phyloP scores from a whole-genome alignment of 768 basidiomycete species.

The Russula dissimulans region DNA sequence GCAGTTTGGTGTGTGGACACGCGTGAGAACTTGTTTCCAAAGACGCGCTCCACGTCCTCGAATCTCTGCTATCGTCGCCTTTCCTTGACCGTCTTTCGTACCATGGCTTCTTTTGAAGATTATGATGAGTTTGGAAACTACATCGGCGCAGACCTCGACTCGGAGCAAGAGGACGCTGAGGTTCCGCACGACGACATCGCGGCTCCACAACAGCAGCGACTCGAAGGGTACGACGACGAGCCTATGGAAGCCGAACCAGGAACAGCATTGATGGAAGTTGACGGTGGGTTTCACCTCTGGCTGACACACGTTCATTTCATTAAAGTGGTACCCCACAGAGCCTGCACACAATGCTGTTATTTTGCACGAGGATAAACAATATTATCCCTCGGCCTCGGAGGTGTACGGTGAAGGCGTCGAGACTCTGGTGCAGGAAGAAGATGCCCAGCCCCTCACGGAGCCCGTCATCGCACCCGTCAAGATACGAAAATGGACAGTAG shows the following conservation, averaged over 20 bases:
- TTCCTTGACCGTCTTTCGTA: not conserved
- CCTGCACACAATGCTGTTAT: slow-evolving; percentile 75
- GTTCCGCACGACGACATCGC: slow-evolving; percentile 42
- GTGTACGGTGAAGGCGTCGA: slow-evolving; percentile 93
- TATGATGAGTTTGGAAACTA: slow-evolving; percentile 97
- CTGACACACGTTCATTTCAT: not conserved
- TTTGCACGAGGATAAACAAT: slow-evolving; percentile 96
- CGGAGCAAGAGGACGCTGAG: slow-evolving; percentile 61
- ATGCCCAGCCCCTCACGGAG: slow-evolving; percentile 88
- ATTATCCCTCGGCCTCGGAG: slow-evolving; percentile 88
- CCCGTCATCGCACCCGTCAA: slow-evolving; percentile 95
- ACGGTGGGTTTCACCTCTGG: slow-evolving; percentile 41
- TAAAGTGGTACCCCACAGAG: slow-evolving; percentile 34
- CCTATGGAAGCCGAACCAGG: slow-evolving; percentile 41
- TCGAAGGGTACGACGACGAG: slow-evolving; percentile 80
- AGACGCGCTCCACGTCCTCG: slow-evolving; percentile 1
- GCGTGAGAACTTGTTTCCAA: slow-evolving; percentile 7
- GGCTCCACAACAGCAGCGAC: slow-evolving; percentile 34
- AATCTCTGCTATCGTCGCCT: not conserved
- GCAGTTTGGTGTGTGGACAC: no score
- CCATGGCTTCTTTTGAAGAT: slow-evolving; percentile 59
- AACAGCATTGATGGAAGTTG: slow-evolving; percentile 74
- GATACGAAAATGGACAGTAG: slow-evolving; percentile 87
- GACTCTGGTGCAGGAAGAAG: slow-evolving; percentile 96
- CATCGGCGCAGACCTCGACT: slow-evolving; percentile 90